These are phyloP conservation scores for Phytophthora pseudosyringae DNA, from an alignment of 352 stramenopile species.

Conservation along the genomic window DNA sequence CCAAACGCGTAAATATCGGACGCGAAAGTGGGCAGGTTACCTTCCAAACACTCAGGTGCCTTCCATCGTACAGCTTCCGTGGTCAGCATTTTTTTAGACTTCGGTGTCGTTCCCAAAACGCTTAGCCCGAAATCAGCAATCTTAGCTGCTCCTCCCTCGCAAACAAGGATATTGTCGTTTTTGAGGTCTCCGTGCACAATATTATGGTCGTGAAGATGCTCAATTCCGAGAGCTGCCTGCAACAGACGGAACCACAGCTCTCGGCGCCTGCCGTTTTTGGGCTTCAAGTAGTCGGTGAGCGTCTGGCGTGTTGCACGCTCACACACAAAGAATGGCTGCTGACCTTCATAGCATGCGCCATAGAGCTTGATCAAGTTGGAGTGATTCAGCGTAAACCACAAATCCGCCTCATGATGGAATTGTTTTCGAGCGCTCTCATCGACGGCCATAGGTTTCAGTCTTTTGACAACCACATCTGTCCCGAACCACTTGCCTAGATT, in stretches of 20 bases:
- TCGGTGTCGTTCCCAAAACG: conserved; percentile 23
- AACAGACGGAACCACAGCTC: conserved; percentile 39
- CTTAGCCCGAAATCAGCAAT: conserved; percentile 40
- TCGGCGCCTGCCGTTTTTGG: conserved; percentile 24
- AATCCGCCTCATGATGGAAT: conserved; percentile 32
- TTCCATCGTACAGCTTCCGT: conserved; percentile 36
- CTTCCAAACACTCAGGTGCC: conserved; percentile 33
- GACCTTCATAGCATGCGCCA: conserved; percentile 32
- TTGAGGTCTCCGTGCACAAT: conserved; percentile 43
- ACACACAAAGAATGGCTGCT: conserved; percentile 38
- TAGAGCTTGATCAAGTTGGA: conserved; percentile 44
- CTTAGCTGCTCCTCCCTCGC: conserved; percentile 34
- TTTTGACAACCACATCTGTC: conserved; percentile 36
- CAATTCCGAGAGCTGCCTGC: conserved; percentile 37
- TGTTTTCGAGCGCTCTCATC: conserved; percentile 18
- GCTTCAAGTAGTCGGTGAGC: conserved; percentile 27
- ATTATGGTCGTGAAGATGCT: conserved; percentile 41
- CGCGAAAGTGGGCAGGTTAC: conserved; percentile 17
- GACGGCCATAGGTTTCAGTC: conserved; percentile 19
- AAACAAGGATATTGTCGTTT: conserved; percentile 41
- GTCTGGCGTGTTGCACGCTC: conserved; percentile 34
- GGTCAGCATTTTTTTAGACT: conserved; percentile 14
- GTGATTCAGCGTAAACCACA: conserved; percentile 42
- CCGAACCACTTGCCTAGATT: conserved; percentile 36
- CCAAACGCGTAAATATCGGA: conserved; percentile 47